Evolutionary conservation across 169 alveolate species (phyloP).

Genomic region (Plasmodium vinckei): DNA sequence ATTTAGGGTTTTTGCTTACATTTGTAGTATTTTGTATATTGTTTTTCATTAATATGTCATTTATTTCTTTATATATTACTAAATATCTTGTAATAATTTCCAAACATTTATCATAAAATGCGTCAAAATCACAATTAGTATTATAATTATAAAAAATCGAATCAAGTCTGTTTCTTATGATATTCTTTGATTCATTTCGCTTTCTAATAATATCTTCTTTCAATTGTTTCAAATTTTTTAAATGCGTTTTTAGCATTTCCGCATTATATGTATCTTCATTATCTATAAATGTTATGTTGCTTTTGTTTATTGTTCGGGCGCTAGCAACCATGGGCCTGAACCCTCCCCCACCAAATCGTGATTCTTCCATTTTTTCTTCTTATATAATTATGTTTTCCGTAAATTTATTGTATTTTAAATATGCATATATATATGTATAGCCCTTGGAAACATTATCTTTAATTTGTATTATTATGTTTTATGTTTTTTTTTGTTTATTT

Average conservation of each 20-base stretch:
- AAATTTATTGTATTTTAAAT: not conserved
- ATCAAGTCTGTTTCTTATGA: constrained; percentile 12
- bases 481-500: not conserved
- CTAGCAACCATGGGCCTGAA: constrained; percentile 1
- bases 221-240: constrained; percentile 33
- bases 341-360: not conserved
- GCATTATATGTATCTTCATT: constrained; percentile 23
- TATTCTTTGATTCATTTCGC: constrained; percentile 18
- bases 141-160: constrained; percentile 4
- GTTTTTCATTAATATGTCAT: constrained; percentile 11
- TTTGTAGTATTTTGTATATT: not conserved
- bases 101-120: constrained; percentile 65
- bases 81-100: constrained; percentile 51
- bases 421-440: not conserved
- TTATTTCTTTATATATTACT: constrained; percentile 39
- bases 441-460: too few species aligned
- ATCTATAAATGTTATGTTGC: constrained; percentile 31
- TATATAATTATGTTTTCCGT: not conserved
- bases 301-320: constrained; percentile 9
- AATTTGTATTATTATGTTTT: too few species aligned
- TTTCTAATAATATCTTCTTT: constrained; percentile 47
- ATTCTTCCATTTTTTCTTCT: not conserved
- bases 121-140: constrained; percentile 48
- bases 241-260: constrained; percentile 32
- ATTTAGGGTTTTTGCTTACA: not conserved